Evolutionary conservation across 305 asterid species (phyloP).

Genomic region (Salvia sclarea): DNA sequence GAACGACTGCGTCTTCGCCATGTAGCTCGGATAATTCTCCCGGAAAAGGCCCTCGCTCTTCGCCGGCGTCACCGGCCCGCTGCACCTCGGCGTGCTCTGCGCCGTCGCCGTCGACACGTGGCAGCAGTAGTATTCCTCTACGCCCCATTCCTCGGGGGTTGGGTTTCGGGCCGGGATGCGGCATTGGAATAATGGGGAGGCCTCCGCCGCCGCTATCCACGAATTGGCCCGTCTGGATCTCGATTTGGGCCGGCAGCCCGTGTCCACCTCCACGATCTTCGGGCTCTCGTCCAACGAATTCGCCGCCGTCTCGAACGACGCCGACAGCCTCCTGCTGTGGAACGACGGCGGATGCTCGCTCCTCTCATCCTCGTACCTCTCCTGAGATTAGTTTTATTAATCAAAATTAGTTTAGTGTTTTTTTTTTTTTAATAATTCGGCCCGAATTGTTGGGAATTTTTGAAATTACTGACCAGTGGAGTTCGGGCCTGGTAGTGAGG

Average conservation of each 20-base stretch:
- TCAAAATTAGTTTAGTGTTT: too few species aligned
- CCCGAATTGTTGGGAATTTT: too few species aligned
- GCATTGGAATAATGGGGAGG: slow-evolving; percentile 29
- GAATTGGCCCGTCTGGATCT: slow-evolving; percentile 58
- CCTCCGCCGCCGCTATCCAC: slow-evolving; percentile 31
- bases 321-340: slow-evolving; percentile 51
- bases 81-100: slow-evolving; percentile 68
- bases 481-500: slow-evolving; percentile 39
- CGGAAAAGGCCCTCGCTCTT: slow-evolving; percentile 48
- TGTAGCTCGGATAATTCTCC: slow-evolving; percentile 56
- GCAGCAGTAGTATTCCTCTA: slow-evolving; percentile 40
- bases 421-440: too few species aligned
- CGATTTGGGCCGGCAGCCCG: slow-evolving; percentile 58
- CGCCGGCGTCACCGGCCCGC: slow-evolving; percentile 49
- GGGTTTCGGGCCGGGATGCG: slow-evolving; percentile 34
- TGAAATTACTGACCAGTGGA: slow-evolving; percentile 52
- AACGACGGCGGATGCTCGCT: slow-evolving; percentile 34
- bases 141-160: slow-evolving; percentile 43
- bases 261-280: slow-evolving; percentile 79
- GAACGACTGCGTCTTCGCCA: slow-evolving; percentile 77
- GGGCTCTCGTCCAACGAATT: slow-evolving; percentile 56
- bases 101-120: slow-evolving; percentile 60
- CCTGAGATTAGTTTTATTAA: too few species aligned
- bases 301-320: slow-evolving; percentile 43
- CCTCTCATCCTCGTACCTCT: slow-evolving; percentile 35